Base-by-base conservation (phyloP, 331 rosid genomes). In the Dryas integrifolia region DNA sequence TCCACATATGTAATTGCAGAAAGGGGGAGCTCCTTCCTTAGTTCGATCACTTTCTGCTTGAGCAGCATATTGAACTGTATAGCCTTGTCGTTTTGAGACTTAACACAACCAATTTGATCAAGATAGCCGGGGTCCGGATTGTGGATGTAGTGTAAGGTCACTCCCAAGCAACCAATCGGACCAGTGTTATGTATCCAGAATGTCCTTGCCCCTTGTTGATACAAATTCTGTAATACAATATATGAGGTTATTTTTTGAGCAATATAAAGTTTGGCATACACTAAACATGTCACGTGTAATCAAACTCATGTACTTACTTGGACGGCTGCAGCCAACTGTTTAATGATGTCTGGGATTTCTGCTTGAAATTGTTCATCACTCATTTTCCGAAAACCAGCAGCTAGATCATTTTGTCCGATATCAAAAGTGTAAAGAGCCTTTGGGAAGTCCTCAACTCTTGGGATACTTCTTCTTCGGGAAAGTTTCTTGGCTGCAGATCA, bases 171-270 rank as follows among this genome's bases (percentile, higher is more conserved):
- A 3, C 97, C 97, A 72, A 93, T 82, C 4, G 97, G 96, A 0
- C 94, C 92, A 18, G 97, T 89, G 86, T 90, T 93, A 65, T 90
- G 98, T 78, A 90, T 85, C 98, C 98, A 93, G 45, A 90, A 87
- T 48, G 85, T 49, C 77, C 97, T 90, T 64, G 77, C 98, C 39
- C 97, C 97, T 72, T 53, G 47, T 2, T 41, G 38, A 55, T 89
- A 81, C 64, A 93, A 71, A n/a, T 51, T 71, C 97, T 90, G 82
- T 4, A 57, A 77, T 1, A 11, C 21, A 3, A 60, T 30, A 67
- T 4, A 55, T 13, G 53, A 4, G 39, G 2, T 53, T n/a, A 3
- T 38, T 69, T 40, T 21, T 9, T 41, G 4, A 69, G 16, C 12
- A 41, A 18, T 11, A 8, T 30, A 30, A 30, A 30, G 3, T 30